A percentile compares a stretch with the other conserved stretches of the same genome.
Conservation (phyloP, 1,139 yeast genomes). For the Kodamaea anthophila region DNA sequence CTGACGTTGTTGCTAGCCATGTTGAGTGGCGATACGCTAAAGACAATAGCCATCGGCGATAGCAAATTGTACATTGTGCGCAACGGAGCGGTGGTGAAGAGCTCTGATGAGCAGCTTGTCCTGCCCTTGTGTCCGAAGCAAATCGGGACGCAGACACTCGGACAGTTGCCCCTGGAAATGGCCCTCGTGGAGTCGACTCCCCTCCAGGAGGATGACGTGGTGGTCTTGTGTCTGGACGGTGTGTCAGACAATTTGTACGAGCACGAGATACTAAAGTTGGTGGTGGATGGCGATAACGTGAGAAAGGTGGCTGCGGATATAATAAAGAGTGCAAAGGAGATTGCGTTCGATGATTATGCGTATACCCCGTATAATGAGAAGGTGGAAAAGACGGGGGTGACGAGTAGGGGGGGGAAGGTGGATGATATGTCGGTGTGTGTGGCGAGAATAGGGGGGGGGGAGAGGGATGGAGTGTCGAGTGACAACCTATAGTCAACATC, state of each 20-base stretch:
- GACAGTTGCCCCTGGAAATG: slow-evolving; percentile 41
- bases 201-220: slow-evolving; percentile 36
- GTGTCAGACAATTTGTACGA: slow-evolving; percentile 48
- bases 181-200: slow-evolving; percentile 44
- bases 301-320: slow-evolving; percentile 36
- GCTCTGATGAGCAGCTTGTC: slow-evolving; percentile 46
- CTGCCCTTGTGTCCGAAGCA: slow-evolving; percentile 49
- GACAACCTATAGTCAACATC: slow-evolving; percentile 1
- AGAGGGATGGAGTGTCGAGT: slow-evolving; percentile 1
- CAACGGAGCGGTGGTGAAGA: slow-evolving; percentile 38
- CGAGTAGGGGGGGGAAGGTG: slow-evolving; percentile 47
- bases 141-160: slow-evolving; percentile 48
- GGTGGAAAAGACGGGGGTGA: slow-evolving; percentile 30
- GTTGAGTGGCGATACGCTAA: slow-evolving; percentile 44
- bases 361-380: slow-evolving; percentile 51
- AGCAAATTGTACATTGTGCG: slow-evolving; percentile 46
- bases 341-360: slow-evolving; percentile 51
- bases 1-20: slow-evolving; percentile 48
- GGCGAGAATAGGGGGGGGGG: slow-evolving; percentile 30
- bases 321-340: slow-evolving; percentile 40
- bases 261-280: slow-evolving; percentile 36
- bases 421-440: slow-evolving; percentile 52
- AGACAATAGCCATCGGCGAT: slow-evolving; percentile 53
- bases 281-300: slow-evolving; percentile 29
- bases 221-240: slow-evolving; percentile 50